Base-by-base conservation (phyloP, 768 basidiomycete genomes). In the Amanita rimosa region DNA sequence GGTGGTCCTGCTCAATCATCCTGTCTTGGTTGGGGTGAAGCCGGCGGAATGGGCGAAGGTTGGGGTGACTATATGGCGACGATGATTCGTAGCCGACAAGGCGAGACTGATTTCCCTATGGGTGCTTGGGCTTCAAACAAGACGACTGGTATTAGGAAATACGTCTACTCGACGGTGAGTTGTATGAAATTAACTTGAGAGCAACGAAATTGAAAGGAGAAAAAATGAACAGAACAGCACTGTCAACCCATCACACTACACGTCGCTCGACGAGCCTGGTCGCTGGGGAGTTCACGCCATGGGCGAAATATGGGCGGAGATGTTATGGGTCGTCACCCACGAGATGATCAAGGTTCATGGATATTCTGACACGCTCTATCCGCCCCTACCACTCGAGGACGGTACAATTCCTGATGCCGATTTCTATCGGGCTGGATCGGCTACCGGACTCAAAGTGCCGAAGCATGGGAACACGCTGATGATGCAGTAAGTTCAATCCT, bases 41-140 rank as follows among this genome's bases (percentile, higher is more conserved):
- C 82, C 22, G 95, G 95, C 34, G 95, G 93, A 21, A 97, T 97
- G 94, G 94, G 94, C 55, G 92, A 96, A 67, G 93, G 93, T 11
- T 96, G 93, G 93, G 93, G 93, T 54, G 88, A 93, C 57, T 92
- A 83, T 69, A 67, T 96, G 44, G 94, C 92, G 4, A 97, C 93
- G 0, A 79, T 79, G 0, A 85, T 93, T 60, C 80, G 93, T 42
- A 85, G 85, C 67, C 85, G 72, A 42, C 72, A 72, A 59, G 66
- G 66, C 44, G 88, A 92, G 67, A 73, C 75, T 3, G 85, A 92
- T 62, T 93, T 80, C 57, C 68, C 84, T 1, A 96, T 98, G 94
- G 95, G 95, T 42, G 75, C 87, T 6, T 99, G 95, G 95, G 94
- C 94, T 43, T 81, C 90, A 10, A 94, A 94, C 67, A 67, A 71